phyloP scores from a whole-genome alignment of 163 green algal species.

The Trebouxiophyceae sp. region DNA sequence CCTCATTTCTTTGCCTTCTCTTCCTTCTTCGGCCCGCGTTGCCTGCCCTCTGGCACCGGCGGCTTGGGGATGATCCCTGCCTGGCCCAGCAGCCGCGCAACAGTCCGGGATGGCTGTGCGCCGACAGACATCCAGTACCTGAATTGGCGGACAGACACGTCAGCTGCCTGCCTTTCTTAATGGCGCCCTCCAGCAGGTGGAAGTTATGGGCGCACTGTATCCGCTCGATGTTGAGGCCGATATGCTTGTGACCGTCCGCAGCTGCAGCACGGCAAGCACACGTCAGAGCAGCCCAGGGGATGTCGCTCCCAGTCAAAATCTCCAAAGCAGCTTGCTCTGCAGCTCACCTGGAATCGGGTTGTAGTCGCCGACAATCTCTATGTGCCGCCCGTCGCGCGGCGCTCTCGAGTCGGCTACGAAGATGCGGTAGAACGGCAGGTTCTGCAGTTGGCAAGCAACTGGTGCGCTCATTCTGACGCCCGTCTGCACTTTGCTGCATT shows the following conservation, averaged over 20 bases:
- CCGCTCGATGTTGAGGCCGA: constrained; percentile 65
- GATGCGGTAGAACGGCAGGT: constrained; percentile 80
- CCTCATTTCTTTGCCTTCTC: constrained; percentile 21
- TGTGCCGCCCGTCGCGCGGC: constrained; percentile 64
- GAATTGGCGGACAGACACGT: too few species aligned
- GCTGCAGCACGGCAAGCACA: constrained; percentile 16
- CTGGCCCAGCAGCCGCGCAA: constrained; percentile 58
- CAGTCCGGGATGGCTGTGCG: constrained; percentile 64
- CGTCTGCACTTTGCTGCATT: too few species aligned
- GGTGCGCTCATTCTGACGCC: too few species aligned
- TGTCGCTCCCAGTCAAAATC: neutral
- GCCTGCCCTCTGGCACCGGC: constrained; percentile 20
- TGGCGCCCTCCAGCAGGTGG: neutral
- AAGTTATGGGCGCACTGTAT: constrained; percentile 40
- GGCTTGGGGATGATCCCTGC: constrained; percentile 50
- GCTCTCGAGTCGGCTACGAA: constrained; percentile 62
- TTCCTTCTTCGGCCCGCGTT: constrained; percentile 27
- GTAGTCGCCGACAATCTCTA: constrained; percentile 78
- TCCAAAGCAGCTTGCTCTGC: neutral
- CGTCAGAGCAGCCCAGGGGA: neutral
- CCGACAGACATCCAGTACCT: constrained; percentile 79
- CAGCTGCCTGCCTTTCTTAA: too few species aligned
- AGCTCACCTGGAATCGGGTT: constrained; percentile 60
- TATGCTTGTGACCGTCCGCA: constrained; percentile 76
- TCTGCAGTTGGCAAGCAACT: constrained; percentile 36